Evolutionary conservation across 495 filamentous ascomycete species (phyloP), one percentile per base, ranked within the genome.

Genomic region (Neurospora tetrasperma): DNA sequence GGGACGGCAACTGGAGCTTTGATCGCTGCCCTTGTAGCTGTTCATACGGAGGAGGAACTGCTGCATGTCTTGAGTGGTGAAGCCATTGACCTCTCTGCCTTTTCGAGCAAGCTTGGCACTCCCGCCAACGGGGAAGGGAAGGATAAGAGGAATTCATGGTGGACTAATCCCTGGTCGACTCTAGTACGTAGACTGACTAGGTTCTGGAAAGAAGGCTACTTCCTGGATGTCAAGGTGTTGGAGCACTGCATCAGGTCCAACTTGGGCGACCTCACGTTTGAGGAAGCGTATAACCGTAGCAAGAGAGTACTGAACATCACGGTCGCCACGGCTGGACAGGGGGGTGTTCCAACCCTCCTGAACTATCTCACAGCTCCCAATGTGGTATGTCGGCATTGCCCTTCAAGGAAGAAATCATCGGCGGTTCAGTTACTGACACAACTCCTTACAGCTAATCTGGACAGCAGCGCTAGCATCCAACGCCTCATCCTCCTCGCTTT

Each of bases 351-450:
- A 10, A 94, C 91, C 73, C 81, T 97, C 27, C 86, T 98, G 8
- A 98, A 98, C 80, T 96, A 98, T 78, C 83, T 98, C 70, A 98
- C 95, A 16, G 93, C 95, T 14, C 95, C 95, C 35, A 96, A 98
- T 78, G 94, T 98, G 76, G 91, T 94, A 88, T 71, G 91, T 90
- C 27, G 18, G 43, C 39, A 38, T 35, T 27, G 42, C 42, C 42
- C 16, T 18, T 41, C 40, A 20, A 62, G 70, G 7, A 46, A 7
- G 70, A 9, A 46, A 7, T 69, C 40, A 70, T 42, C 38, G 27
- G 16, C n/a, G 11, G 41, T 39, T 69, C 14, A 8, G 54, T 27
- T 27, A 35, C 43, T 41, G 69, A 66, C 69, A 3, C 38, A 5
- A 11, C 10, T 68, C 41, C 54, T 41, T 43, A 46, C 46, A 91